These are phyloP conservation scores for Gymnopilus junonius DNA, from an alignment of 768 basidiomycete species.

Conservation along the genomic window DNA sequence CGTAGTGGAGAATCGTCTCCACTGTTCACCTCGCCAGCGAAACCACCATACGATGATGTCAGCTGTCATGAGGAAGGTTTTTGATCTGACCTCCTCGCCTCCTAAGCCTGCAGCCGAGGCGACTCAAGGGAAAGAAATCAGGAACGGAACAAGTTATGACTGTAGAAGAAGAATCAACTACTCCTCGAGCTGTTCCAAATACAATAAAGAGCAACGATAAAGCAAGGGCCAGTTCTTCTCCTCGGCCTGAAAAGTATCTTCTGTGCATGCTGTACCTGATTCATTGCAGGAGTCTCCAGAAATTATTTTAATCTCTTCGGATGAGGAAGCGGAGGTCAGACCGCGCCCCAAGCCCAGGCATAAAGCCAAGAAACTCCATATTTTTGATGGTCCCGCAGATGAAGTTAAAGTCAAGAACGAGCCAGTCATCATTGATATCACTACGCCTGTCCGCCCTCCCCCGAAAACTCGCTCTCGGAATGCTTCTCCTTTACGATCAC, in stretches of 20 bases:
- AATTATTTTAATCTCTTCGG: constrained; percentile 16
- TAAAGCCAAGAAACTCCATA: background rate
- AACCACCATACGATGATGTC: background rate
- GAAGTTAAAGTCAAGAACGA: background rate
- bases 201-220: background rate
- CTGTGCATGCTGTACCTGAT: background rate
- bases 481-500: background rate
- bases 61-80: background rate
- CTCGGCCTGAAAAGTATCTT: background rate
- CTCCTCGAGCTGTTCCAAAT: background rate
- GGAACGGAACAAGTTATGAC: background rate
- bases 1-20: background rate
- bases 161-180: constrained; percentile 5
- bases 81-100: background rate
- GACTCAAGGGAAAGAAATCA: background rate
- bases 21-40: constrained; percentile 6
- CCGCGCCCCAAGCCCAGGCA: background rate
- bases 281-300: background rate
- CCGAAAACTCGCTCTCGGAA: background rate
- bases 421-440: background rate
- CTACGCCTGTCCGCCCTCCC: background rate
- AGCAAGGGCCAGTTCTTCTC: background rate
- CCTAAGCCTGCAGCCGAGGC: background rate
- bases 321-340: constrained; percentile 4
- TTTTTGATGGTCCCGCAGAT: background rate